A percentile compares a stretch with the other conserved stretches of the same genome.
Evolutionary conservation across 1,139 yeast species (phyloP).

Genomic region (Ogataea hybrid): DNA sequence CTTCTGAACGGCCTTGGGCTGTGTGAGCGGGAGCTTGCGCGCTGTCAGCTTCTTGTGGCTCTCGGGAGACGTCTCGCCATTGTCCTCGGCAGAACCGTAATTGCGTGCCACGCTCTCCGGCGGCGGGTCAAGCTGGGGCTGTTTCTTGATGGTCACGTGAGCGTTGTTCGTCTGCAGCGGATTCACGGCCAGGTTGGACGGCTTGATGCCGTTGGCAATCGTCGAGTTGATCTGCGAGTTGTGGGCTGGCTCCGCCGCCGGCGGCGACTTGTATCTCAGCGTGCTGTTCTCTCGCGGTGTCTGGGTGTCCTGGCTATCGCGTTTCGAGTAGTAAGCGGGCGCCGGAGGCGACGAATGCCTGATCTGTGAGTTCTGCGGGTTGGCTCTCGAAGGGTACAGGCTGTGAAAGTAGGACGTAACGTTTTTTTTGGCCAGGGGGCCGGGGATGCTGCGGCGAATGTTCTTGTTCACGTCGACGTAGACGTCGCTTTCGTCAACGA

Average conservation of each 20-base stretch:
- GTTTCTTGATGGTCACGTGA: constrained; percentile 68
- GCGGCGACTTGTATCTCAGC: background rate
- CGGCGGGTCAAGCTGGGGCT: constrained; percentile 24
- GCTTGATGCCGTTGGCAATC: constrained; percentile 37
- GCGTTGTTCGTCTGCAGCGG: constrained; percentile 74
- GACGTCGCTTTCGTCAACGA: constrained; percentile 96
- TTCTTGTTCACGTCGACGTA: constrained; percentile 87
- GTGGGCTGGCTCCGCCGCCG: constrained; percentile 1
- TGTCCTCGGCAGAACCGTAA: constrained; percentile 35
- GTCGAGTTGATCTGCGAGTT: constrained; percentile 21
- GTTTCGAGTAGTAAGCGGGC: constrained; percentile 19
- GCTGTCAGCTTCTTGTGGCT: background rate
- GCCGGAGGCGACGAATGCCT: constrained; percentile 1
- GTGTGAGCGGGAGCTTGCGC: background rate
- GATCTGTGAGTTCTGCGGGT: constrained; percentile 32
- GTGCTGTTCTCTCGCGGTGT: background rate
- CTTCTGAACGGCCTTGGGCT: constrained; percentile 6
- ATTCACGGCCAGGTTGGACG: constrained; percentile 76
- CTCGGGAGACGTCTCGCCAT: background rate
- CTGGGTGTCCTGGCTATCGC: constrained; percentile 12
- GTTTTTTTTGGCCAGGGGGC: constrained; percentile 76
- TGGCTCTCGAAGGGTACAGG: constrained; percentile 37
- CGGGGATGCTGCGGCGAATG: constrained; percentile 79
- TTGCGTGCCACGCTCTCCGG: constrained; percentile 11
- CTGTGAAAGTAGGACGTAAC: constrained; percentile 67